Base-by-base conservation (phyloP, 2,329 filamentous ascomycete genomes). In the Chaetomiaceae sp. region DNA sequence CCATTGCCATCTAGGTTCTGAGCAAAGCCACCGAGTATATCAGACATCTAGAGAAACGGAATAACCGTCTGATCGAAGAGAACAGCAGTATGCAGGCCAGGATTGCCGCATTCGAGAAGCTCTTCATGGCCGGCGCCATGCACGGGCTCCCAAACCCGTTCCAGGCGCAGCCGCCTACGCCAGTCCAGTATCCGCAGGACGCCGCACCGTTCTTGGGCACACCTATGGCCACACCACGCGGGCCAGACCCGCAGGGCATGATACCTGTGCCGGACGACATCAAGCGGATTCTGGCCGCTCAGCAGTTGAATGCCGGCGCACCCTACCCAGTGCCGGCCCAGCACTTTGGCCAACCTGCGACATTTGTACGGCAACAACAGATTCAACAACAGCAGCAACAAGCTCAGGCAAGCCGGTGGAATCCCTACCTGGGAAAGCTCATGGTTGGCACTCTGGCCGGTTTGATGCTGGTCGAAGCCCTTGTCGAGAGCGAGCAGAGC, bases 1-100 rank as follows among this genome's bases (percentile, higher is more conserved):
- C 59, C 60, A 45, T 60, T 39, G 15, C 19, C 19, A 45, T 34
- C 33, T 37, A 81, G 76, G 77, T 97, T 41, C 70, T 97, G 35
- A 90, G 88, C 55, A 97, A 97, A 65, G 91, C 91, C 2, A 96
- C 91, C 6, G 91, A 97, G 63, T 97, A 97, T 58, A 97, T 97
- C 55, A 80, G 84, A 30, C 90, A 97, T 66, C 71, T 97, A 2
- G 91, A 97, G 65, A 94, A 94, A 69, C 82, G 89, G 11, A 95
- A 95, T 58, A 86, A 82, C 55, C 81, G 86, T 6, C 71, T 96
- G 9, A 72, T 83, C 42, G 88, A 95, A 37, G 89, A 97, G 62
- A 90, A 95, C 60, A 75, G 70, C 24, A 78, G 78, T 12, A 79
- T 95, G 69, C 90, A 91, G 64, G 80, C 81, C 37, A 80, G 88